Evolutionary conservation across 352 stramenopile species (phyloP), one percentile per base, ranked within the genome.

Genomic region (Phytophthora uliginosa): DNA sequence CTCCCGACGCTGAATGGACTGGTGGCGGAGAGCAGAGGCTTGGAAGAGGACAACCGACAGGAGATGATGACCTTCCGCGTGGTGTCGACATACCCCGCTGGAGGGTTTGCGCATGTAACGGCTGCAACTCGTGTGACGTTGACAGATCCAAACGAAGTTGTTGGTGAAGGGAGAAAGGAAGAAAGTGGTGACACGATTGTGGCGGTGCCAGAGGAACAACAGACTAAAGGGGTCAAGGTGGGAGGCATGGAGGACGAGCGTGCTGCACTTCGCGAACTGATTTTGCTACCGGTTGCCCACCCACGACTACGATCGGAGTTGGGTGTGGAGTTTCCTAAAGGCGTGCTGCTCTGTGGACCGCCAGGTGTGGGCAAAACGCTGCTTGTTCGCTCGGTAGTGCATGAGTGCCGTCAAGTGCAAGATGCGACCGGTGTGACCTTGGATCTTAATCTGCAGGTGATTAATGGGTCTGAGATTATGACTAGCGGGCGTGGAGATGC

Each of bases 381-480:
- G 34, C 66, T 96, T 4, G 88, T 96, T 26, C 83, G 89, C n/a
- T 79, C 85, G 0, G 82, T 89, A 0, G 79, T 94, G 31, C 60
- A 85, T 26, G 74, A 92, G 31, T 95, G 89, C 72, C 76, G 79
- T 28, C 47, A 76, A n/a, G 56, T 74, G 2, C 64, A 88, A 22
- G 71, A 79, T 28, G 56, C 26, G 18, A 60, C 42, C 26, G 75
- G 71, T 12, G 38, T 48, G 22, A 50, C 40, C 9, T 59, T 79
- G 47, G 56, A 82, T 66, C 55, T 95, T 53, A 77, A 86, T 59
- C 69, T 96, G 28, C 66, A 88, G 42, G 79, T 88, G 24, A 91
- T 96, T 68, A 95, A 96, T 69, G 89, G 89, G 45, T 85, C 88
- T 3, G 89, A 96, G 66, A 93, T 95, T 59, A 77, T 96, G 60